Evolutionary conservation across 2,329 filamentous ascomycete species (phyloP).

Genomic region (Botryotinia narcissicola): DNA sequence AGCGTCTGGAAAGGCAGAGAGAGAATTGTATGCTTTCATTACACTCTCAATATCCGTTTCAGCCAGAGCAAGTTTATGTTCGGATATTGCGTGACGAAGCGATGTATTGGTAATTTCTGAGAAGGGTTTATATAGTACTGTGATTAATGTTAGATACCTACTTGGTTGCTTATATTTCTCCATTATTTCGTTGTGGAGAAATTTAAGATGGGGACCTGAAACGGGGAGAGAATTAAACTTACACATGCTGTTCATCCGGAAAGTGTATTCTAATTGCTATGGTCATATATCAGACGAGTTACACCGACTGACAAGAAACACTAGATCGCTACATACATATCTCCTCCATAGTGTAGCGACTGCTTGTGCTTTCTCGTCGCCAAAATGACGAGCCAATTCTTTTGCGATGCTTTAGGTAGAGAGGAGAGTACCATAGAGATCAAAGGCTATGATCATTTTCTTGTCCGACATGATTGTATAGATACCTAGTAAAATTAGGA

Average conservation of each 20-base stretch:
- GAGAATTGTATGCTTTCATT: constrained; percentile 62
- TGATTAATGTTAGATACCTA: not conserved
- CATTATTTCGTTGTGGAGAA: not conserved
- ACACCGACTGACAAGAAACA: not conserved
- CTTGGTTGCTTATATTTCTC: not conserved
- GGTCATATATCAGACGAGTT: constrained; percentile 40
- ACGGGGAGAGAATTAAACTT: constrained; percentile 30
- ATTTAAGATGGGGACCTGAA: too few relatives aligned
- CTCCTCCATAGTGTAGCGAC: constrained; percentile 62
- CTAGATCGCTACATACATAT: constrained; percentile 12
- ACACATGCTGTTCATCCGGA: constrained; percentile 75
- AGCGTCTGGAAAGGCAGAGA: constrained; percentile 65
- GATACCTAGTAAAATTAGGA: not conserved
- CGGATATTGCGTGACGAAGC: constrained; percentile 62
- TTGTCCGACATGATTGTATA: constrained; percentile 33
- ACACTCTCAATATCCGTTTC: constrained; percentile 47
- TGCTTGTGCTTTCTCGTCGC: constrained; percentile 52
- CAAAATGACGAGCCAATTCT: constrained; percentile 57
- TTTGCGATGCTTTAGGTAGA: constrained; percentile 67
- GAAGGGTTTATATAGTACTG: constrained; percentile 63
- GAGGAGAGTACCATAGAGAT: constrained; percentile 72
- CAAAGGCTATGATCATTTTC: constrained; percentile 62
- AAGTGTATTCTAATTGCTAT: constrained; percentile 71
- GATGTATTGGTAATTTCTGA: constrained; percentile 59
- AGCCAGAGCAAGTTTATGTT: constrained; percentile 49